Evolutionary conservation across 768 basidiomycete species (phyloP), one percentile per base, ranked within the genome.

Genomic region (Rhizopogon roseolus): DNA sequence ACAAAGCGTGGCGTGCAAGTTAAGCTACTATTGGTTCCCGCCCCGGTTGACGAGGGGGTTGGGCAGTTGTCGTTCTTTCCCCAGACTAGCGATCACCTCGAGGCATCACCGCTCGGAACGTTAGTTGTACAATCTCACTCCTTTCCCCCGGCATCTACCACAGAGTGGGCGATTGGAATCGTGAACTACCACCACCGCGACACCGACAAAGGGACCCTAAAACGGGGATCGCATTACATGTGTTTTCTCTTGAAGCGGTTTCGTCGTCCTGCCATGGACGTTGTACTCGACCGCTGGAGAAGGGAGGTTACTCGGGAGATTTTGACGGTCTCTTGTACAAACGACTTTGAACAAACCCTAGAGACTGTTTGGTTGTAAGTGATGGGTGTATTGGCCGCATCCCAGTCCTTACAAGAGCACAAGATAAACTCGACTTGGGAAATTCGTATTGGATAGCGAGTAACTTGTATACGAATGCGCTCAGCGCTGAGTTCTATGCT

Each of bases 1-100:
- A 53, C 54, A 10, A 50, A 55, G 41, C 54, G 54, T 5, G 54
- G 54, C n/a, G 17, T 55, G 19, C 32, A 55, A n/a, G 40, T 51
- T 11, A 41, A n/a, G 27, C 19, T 55, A 6, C 25, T 55, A 22
- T 29, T 52, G 22, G 41, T 55, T 4, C 40, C 34, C 16, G 16
- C 17, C 11, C 16, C 44, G 11, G 27, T 38, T 16, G 16, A 39
- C 11, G n/a, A 34, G 44, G 29, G 36, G 4, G 10, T 37, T 3
- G 22, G 22, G 39, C 43, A 59, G 6, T 58, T 53, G 17, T 37
- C 44, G 6, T 45, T 45, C 28, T 11, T 45, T 45, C 29, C 28
- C n/a, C 0, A 17, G 2, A n/a, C 44, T 11, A 1, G 10, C 1
- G 34, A 11, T 22, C 9, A 7, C 5, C 25, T 6, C 10, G 17